Conservation (phyloP, 2,329 filamentous ascomycete genomes). For the Hymenoscyphus albidus region DNA sequence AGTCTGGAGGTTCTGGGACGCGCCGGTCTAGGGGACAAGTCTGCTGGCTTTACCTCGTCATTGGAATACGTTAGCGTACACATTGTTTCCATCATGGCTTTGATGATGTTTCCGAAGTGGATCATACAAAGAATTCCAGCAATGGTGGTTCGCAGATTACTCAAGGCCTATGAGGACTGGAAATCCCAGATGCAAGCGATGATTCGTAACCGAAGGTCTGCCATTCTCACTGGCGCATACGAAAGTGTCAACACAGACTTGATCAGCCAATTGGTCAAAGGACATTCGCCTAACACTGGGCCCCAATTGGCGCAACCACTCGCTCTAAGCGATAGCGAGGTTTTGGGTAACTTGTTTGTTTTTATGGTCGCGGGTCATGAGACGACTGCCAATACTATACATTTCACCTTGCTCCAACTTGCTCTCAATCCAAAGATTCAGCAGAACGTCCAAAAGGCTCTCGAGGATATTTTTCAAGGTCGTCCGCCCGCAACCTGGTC, state of each 20-base stretch:
- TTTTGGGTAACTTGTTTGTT: constrained; percentile 67
- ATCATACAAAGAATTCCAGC: constrained; percentile 3
- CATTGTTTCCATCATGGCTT: constrained; percentile 11
- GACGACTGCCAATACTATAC: constrained; percentile 70
- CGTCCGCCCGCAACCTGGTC: constrained; percentile 61
- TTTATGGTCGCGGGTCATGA: constrained; percentile 72
- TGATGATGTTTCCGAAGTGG: constrained; percentile 12
- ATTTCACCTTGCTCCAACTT: constrained; percentile 65
- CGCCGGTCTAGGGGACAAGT: constrained; percentile 62
- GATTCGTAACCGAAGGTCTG: constrained; percentile 13
- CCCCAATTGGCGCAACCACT: neutral
- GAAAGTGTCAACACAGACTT: constrained; percentile 6
- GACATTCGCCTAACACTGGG: neutral
- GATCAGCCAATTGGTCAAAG: constrained; percentile 11
- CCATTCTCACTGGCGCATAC: constrained; percentile 2
- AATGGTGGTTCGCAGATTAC: constrained; percentile 4
- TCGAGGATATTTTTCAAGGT: constrained; percentile 60
- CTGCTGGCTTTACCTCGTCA: constrained; percentile 10
- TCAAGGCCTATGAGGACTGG: constrained; percentile 18
- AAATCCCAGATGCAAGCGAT: constrained; percentile 18
- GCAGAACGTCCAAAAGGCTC: constrained; percentile 60
- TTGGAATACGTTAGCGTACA: constrained; percentile 10
- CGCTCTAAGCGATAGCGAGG: constrained; percentile 53
- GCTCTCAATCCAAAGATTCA: constrained; percentile 64
- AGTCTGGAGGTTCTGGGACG: constrained; percentile 56